Conservation (phyloP, 805 yeast genomes). For the Pichia eremophila region DNA sequence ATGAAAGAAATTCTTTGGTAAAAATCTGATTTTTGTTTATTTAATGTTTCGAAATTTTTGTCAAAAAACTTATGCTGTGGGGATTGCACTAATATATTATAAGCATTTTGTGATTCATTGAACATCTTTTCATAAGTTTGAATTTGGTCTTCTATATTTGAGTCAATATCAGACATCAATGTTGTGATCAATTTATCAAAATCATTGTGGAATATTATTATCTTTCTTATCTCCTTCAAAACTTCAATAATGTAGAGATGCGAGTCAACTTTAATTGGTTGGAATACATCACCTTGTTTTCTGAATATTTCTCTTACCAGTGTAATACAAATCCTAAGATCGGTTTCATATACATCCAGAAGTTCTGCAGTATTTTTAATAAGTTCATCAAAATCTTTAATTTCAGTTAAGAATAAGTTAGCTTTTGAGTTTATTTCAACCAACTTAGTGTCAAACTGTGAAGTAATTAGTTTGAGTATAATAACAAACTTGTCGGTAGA, state of each 20-base stretch:
- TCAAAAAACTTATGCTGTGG: background rate
- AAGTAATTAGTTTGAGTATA: slow-evolving; percentile 56
- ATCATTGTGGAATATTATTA: background rate
- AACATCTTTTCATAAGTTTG: background rate
- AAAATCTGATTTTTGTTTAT: slow-evolving; percentile 23
- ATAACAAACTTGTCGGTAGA: slow-evolving; percentile 57
- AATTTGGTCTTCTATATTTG: background rate
- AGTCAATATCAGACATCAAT: background rate
- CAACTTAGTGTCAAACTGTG: slow-evolving; percentile 43
- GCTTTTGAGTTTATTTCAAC: slow-evolving; percentile 27
- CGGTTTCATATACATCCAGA: slow-evolving; percentile 48
- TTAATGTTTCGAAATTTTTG: background rate
- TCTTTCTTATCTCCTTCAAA: background rate
- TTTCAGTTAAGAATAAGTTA: slow-evolving; percentile 37
- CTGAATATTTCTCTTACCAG: slow-evolving; percentile 68
- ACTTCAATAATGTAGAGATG: slow-evolving; percentile 13
- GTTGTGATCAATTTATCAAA: background rate
- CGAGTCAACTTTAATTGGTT: slow-evolving; percentile 51
- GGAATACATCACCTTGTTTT: slow-evolving; percentile 61
- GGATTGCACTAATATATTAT: background rate
- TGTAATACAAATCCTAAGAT: slow-evolving; percentile 52
- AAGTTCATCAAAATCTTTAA: slow-evolving; percentile 29
- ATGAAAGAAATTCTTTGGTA: slow-evolving; percentile 32
- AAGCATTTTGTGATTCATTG: slow-evolving; percentile 1
- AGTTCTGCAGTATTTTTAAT: slow-evolving; percentile 25